Evolutionary conservation across 1,284 basidiomycete species (phyloP), one percentile per base, ranked within the genome.

Genomic region (Abortiporus biennis): DNA sequence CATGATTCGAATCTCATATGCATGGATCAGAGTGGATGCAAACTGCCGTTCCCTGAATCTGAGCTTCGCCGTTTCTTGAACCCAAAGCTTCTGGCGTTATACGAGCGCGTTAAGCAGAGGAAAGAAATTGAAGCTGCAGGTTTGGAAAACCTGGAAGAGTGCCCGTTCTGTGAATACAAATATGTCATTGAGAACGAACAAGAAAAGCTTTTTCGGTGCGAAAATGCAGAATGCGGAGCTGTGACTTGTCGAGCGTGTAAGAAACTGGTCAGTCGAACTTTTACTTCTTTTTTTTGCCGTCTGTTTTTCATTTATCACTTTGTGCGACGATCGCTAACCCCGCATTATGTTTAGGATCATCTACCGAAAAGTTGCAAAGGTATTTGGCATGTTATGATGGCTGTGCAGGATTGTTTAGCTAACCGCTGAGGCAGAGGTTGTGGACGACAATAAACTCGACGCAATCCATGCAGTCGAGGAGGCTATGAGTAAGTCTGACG

Each of bases 401-500:
- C 13, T 37, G 32, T 27, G 15, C 13, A 29, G 5, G 23, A 22
- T 43, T 8, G 3, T 36, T 9, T 35, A 17, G 8, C 5, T 39
- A n/a, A 23, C 13, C 21, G 27, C 9, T 30, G 36, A 38, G 45
- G 21, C 49, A 85, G 85, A 91, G 61, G 67, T 74, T 46, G 81
- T 83, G 46, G 72, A 79, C 5, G 87, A 92, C 56, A 78, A 74
- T 46, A 75, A 77, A 43, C 61, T 92, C 6, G 76, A 88, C 60
- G 80, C 74, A 8, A 72, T 80, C 38, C 90, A 93, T 64, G 59
- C 72, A 0, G 71, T 94, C 27, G 91, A 93, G 56, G 91, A 94
- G 58, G 91, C 90, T 3, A 92, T 94, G 90, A 87, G 85, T 85
- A n/a, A n/a, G n/a, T n/a, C n/a, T n/a, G n/a, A n/a, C n/a, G n/a